These are phyloP conservation scores for Fonsecaea monophora DNA, from an alignment of 2,329 filamentous ascomycete species.

Conservation along the genomic window DNA sequence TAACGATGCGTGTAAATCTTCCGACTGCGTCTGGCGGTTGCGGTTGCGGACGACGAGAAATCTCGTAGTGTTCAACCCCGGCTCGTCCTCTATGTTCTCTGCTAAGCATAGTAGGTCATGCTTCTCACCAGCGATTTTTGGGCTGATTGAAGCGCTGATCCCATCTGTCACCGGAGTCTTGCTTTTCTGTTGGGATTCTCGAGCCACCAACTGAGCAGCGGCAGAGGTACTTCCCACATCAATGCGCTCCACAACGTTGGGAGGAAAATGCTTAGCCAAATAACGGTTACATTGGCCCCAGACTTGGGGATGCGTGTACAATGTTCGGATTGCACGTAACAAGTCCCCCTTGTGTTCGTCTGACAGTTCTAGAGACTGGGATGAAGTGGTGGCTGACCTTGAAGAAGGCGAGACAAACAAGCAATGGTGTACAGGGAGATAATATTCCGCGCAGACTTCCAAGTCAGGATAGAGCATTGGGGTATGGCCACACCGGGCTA, in stretches of 20 bases:
- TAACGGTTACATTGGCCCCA: constrained; percentile 89
- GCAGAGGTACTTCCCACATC: constrained; percentile 86
- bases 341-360: constrained; percentile 43
- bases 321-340: constrained; percentile 62
- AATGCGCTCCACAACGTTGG: constrained; percentile 65
- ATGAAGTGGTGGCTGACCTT: not conserved
- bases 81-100: constrained; percentile 55
- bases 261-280: constrained; percentile 55
- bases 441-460: constrained; percentile 80
- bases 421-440: constrained; percentile 87
- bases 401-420: constrained; percentile 62
- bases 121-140: constrained; percentile 72
- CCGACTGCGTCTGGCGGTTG: constrained; percentile 22
- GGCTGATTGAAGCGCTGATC: constrained; percentile 77
- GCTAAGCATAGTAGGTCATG: constrained; percentile 72
- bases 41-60: constrained; percentile 52
- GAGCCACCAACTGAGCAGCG: constrained; percentile 75
- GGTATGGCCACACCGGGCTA: constrained; percentile 72
- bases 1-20: not conserved
- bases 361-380: not conserved
- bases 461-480: constrained; percentile 67
- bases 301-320: constrained; percentile 95
- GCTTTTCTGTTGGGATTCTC: constrained; percentile 40
- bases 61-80: constrained; percentile 54
- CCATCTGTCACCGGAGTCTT: constrained; percentile 49